Evolutionary conservation across 2,329 filamentous ascomycete species (phyloP), one percentile per base, ranked within the genome.

Genomic region (Fusarium globosum): DNA sequence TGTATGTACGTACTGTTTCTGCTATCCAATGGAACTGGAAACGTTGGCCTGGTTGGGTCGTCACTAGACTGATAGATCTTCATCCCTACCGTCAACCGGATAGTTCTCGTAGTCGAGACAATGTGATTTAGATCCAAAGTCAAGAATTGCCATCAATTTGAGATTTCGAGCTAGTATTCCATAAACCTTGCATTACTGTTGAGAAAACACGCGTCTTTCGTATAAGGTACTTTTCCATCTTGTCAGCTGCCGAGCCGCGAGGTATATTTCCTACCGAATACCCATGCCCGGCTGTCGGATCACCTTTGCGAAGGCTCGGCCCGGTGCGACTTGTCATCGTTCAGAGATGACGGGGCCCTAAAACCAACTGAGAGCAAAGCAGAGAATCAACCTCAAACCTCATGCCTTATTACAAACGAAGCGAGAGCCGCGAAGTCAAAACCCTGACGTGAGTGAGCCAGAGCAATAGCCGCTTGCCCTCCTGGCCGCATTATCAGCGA

Each of bases 391-490:
- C 33, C 35, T 46, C 65, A 67, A 51, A 39, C 33, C 35, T 46
- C 65, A 67, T 59, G 55, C 46, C 56, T 63, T 26, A 35, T 55
- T 30, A 65, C 52, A 38, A 42, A 55, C 45, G 21, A 51, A 38
- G 42, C 33, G 56, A 68, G 28, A 63, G 43, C 16, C 45, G 28
- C 60, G 26, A 58, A 52, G 39, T 49, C 49, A 36, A 46, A 46
- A 75, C 56, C 60, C 61, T 71, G 72, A 68, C 72, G 61, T 66
- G 60, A 42, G 61, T 21, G 28, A 55, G 51, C 70, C 46, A 69
- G 57, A 56, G 64, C 59, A 55, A 39, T 53, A 48, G 26, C 52
- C 51, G 30, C 62, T 46, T 57, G 38, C 36, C 28, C 51, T 61
- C 68, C 53, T 41, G 28, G 21, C 48, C 46, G 28, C 39, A 58